phyloP scores from a whole-genome alignment of 257 asterid genomes.

The Lycium ferocissimum region DNA sequence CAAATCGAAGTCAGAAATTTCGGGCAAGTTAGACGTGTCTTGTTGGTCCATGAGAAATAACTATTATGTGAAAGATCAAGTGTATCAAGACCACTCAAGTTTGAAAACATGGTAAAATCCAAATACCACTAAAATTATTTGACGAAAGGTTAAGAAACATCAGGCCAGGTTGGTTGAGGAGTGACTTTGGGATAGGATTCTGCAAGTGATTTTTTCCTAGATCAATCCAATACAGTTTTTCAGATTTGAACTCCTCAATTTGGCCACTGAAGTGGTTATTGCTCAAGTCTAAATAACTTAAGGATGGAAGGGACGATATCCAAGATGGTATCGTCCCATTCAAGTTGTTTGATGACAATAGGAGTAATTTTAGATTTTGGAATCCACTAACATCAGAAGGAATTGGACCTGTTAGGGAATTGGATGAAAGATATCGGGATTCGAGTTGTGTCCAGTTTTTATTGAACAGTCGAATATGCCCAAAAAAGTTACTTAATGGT shows the following conservation, averaged over 20 bases:
- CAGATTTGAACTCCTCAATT: conserved; percentile 2
- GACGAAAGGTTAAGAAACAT: not conserved
- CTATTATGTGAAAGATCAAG: conserved; percentile 11
- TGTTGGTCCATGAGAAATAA: not conserved
- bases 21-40: not conserved
- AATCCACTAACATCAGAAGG: not conserved
- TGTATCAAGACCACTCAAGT: not conserved
- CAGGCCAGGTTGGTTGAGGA: not conserved
- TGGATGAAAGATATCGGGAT: not conserved
- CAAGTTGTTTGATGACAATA: not conserved
- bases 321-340: conserved; percentile 21
- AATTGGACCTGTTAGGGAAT: not conserved
- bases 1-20: not conserved
- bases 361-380: not conserved
- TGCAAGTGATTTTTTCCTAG: conserved; percentile 7
- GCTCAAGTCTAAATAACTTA: not conserved
- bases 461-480: conserved; percentile 14
- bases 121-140: not conserved
- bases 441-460: not conserved
- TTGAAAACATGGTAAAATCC: not conserved
- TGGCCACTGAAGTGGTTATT: not conserved
- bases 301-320: not conserved
- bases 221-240: not conserved
- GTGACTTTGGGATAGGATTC: not conserved
- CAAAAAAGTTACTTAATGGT: conserved; percentile 26